phyloP scores from a whole-genome alignment of 1,284 basidiomycete genomes.

The Cryptococcus sp. region DNA sequence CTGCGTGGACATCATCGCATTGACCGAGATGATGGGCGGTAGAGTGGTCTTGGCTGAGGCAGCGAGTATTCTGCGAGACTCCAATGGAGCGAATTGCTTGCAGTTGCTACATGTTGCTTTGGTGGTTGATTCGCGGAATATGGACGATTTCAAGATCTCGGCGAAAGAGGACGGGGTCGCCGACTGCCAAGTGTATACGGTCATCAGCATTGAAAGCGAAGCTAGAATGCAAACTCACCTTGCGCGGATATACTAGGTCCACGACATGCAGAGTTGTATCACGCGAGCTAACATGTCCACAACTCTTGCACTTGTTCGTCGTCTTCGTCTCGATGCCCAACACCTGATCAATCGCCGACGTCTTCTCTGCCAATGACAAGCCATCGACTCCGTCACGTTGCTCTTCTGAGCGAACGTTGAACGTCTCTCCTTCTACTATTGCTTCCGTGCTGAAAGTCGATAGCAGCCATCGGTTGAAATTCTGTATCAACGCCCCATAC shows the following conservation, averaged over 20 bases:
- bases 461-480: constrained; percentile 90
- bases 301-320: constrained; percentile 72
- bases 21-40: constrained; percentile 85
- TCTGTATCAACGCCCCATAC: constrained; percentile 87
- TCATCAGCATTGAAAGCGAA: not conserved
- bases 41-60: constrained; percentile 59
- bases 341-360: constrained; percentile 75
- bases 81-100: constrained; percentile 72
- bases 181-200: not conserved
- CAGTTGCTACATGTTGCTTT: constrained; percentile 85
- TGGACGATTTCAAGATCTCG: constrained; percentile 71
- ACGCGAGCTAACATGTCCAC: constrained; percentile 70
- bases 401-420: constrained; percentile 21
- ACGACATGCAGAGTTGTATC: constrained; percentile 75
- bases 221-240: constrained; percentile 57
- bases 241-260: constrained; percentile 86
- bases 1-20: constrained; percentile 76
- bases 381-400: not conserved
- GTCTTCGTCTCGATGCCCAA: constrained; percentile 75
- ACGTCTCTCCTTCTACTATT: constrained; percentile 38
- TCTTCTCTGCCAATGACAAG: constrained; percentile 7
- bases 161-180: constrained; percentile 57
- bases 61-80: constrained; percentile 70
- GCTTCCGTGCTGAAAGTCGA: constrained; percentile 48
- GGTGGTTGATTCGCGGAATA: constrained; percentile 78